Conservation (phyloP, 75 land plant species). For the Ceratopteris richardii region DNA sequence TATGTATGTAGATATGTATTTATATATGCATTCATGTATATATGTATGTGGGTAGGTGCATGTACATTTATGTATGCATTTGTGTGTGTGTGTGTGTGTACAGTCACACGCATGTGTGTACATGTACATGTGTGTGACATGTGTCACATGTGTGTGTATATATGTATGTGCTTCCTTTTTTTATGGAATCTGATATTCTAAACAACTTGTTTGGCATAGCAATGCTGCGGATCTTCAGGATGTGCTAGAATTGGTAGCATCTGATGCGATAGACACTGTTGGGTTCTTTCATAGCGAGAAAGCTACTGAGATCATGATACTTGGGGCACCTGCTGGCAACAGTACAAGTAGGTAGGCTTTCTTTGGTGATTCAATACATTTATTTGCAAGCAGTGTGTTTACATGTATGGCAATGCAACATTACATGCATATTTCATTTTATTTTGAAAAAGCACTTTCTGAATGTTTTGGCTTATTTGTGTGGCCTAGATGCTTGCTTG, state of each 20-base stretch:
- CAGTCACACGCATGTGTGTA: no score
- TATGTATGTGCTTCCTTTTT: no score
- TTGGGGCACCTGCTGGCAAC: not conserved
- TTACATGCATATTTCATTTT: not conserved
- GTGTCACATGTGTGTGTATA: no score
- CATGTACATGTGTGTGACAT: no score
- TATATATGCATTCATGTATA: no score
- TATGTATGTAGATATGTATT: no score
- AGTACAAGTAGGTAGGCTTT: not conserved
- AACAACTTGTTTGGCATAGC: slow-evolving; percentile 24
- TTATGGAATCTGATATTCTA: no score
- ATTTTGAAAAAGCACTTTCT: not conserved
- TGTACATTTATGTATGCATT: no score
- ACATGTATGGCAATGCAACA: not conserved
- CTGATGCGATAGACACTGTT: slow-evolving; percentile 40
- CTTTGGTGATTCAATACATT: no score
- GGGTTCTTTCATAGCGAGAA: slow-evolving; percentile 48
- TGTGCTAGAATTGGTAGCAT: slow-evolving; percentile 31
- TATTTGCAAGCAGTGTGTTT: not conserved
- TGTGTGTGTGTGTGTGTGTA: no score
- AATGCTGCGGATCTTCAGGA: slow-evolving; percentile 38
- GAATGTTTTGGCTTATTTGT: not conserved
- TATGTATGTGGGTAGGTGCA: no score
- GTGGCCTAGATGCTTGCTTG: not conserved
- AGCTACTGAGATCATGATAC: not conserved